phyloP scores from a whole-genome alignment of 345 rosid genomes.

The Toxicodendron radicans region DNA sequence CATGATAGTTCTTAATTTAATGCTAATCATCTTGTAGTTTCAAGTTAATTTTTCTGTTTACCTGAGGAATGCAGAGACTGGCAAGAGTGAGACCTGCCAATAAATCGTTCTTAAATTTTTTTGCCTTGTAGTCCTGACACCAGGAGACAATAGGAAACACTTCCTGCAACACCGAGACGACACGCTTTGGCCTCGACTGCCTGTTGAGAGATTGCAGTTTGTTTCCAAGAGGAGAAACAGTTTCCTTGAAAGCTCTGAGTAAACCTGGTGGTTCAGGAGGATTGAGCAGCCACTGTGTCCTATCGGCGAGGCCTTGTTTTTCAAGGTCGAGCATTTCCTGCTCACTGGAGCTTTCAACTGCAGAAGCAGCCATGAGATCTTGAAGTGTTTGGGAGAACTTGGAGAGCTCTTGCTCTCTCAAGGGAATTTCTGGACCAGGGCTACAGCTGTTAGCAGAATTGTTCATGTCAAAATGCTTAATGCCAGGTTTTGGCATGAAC shows the following conservation, averaged over 20 bases:
- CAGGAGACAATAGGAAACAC: slow-evolving; percentile 74
- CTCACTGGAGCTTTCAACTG: slow-evolving; percentile 22
- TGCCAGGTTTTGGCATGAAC: background rate
- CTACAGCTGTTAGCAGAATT: slow-evolving; percentile 18
- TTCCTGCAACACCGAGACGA: slow-evolving; percentile 35
- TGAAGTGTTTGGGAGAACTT: slow-evolving; percentile 98
- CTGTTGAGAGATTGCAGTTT: slow-evolving; percentile 24
- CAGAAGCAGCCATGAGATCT: slow-evolving; percentile 45
- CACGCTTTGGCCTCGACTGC: slow-evolving; percentile 29
- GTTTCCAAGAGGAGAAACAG: slow-evolving; percentile 34
- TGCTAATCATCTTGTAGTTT: background rate
- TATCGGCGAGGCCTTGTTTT: slow-evolving; percentile 31
- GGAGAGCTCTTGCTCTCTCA: slow-evolving; percentile 33
- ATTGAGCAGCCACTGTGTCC: slow-evolving; percentile 65
- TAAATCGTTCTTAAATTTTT: slow-evolving; percentile 69
- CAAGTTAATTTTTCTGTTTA: slow-evolving; percentile 15
- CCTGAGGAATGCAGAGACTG: slow-evolving; percentile 98
- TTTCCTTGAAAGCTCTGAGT: slow-evolving; percentile 39
- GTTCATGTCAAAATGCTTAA: background rate
- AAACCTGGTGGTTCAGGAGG: slow-evolving; percentile 70
- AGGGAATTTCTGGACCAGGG: slow-evolving; percentile 17
- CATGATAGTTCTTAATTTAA: too few species aligned
- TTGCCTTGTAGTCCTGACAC: slow-evolving; percentile 52
- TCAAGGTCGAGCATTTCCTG: slow-evolving; percentile 42
- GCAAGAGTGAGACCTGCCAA: slow-evolving; percentile 93